A percentile compares a stretch with the other conserved stretches of the same genome.
Conservation (phyloP, 257 asterid genomes). For the Forsythia suspensa region DNA sequence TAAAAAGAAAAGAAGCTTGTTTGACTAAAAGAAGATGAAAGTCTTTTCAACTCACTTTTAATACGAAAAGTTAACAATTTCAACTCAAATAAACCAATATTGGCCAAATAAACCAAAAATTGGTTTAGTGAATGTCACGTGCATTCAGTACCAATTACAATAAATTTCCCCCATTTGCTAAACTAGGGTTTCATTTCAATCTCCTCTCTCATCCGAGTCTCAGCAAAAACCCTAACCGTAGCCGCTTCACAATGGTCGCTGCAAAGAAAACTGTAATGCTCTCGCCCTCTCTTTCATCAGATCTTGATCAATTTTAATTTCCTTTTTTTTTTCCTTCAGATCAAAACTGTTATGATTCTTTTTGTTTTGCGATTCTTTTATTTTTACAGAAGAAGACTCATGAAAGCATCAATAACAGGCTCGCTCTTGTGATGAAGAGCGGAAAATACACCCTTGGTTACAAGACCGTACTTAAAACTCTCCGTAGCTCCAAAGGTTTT, state of each 20-base stretch:
- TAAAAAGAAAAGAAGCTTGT: too few relatives aligned
- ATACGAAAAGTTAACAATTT: too few relatives aligned
- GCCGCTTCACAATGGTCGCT: conserved; percentile 43
- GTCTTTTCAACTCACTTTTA: too few relatives aligned
- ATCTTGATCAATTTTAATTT: conserved; percentile 1
- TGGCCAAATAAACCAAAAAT: too few relatives aligned
- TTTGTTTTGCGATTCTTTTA: neutral
- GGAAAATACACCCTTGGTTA: conserved; percentile 66
- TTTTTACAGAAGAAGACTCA: conserved; percentile 71
- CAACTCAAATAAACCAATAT: too few relatives aligned
- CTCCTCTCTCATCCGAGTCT: conserved; percentile 23
- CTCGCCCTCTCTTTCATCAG: neutral
- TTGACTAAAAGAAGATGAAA: too few relatives aligned
- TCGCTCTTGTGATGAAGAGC: conserved; percentile 83
- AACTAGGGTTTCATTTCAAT: conserved; percentile 30
- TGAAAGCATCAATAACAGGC: conserved; percentile 81
- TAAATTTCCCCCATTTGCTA: neutral
- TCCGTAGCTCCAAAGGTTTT: conserved; percentile 54
- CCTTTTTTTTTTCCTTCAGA: neutral
- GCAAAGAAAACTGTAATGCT: conserved; percentile 55
- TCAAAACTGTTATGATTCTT: neutral
- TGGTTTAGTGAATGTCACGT: neutral
- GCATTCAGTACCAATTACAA: neutral
- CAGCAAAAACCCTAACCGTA: conserved; percentile 21
- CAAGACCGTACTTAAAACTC: conserved; percentile 63